A percentile compares a stretch with the other conserved stretches of the same genome.
These are phyloP conservation scores for Pouteria campechiana DNA, from an alignment of 179 eudicot species.

Conservation along the genomic window DNA sequence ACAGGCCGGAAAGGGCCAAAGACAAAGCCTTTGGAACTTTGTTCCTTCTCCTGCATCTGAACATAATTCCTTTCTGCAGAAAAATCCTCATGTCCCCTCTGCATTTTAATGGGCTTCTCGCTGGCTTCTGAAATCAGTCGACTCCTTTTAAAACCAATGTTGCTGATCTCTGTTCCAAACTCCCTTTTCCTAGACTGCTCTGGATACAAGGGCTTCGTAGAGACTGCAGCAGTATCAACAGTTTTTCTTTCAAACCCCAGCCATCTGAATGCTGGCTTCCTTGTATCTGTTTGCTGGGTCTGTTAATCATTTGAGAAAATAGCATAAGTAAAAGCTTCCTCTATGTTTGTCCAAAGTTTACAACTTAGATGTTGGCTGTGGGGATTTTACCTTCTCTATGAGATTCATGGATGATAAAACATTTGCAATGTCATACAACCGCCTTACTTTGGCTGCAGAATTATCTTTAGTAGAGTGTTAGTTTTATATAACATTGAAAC, in stretches of 20 bases:
- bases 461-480: conserved; percentile 30
- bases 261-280: conserved; percentile 95
- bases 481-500: conserved; percentile 5
- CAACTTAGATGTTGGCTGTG: neutral
- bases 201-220: conserved; percentile 13
- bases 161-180: conserved; percentile 79
- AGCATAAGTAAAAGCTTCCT: neutral
- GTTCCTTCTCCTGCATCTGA: conserved; percentile 25
- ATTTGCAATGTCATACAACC: conserved; percentile 91
- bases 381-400: conserved; percentile 69
- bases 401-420: conserved; percentile 83
- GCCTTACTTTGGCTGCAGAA: conserved; percentile 89
- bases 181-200: conserved; percentile 55
- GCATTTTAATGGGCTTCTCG: no score
- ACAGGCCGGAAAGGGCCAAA: conserved; percentile 82
- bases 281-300: conserved; percentile 74
- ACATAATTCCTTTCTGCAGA: no score
- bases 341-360: no score
- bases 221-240: conserved; percentile 15
- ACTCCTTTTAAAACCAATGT: conserved; percentile 40
- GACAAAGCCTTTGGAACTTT: conserved; percentile 23
- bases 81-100: no score
- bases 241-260: conserved; percentile 38
- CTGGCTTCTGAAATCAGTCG: conserved; percentile 23
- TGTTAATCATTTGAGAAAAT: conserved; percentile 16